phyloP scores from a whole-genome alignment of 805 yeast genomes.

The Danielia reshetovae region DNA sequence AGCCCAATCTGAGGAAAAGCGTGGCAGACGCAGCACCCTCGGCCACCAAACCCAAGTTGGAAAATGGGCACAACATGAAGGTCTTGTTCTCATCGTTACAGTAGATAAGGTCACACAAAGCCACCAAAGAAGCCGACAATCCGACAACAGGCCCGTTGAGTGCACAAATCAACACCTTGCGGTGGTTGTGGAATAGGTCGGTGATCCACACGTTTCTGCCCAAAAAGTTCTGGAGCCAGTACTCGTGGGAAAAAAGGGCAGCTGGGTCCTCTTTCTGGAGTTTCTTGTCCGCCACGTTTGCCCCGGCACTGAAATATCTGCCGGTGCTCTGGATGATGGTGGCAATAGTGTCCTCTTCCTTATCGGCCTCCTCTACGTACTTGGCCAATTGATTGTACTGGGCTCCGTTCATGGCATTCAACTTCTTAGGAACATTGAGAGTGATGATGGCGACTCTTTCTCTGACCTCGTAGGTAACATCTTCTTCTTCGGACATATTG shows the following conservation, averaged over 20 bases:
- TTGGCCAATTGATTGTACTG: slow-evolving; percentile 62
- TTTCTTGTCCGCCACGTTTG: slow-evolving; percentile 52
- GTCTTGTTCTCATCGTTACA: slow-evolving; percentile 55
- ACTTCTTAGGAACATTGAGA: slow-evolving; percentile 53
- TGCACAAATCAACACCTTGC: slow-evolving; percentile 66
- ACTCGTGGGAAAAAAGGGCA: slow-evolving; percentile 27
- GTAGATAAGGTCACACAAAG: slow-evolving; percentile 74
- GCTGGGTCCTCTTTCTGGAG: slow-evolving; percentile 25
- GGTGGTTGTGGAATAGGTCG: slow-evolving; percentile 63
- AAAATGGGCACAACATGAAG: slow-evolving; percentile 68
- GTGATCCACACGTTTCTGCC: slow-evolving; percentile 70
- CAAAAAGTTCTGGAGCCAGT: slow-evolving; percentile 57
- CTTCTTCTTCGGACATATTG: slow-evolving; percentile 19
- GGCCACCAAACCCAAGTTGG: slow-evolving; percentile 75
- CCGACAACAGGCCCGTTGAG: slow-evolving; percentile 89
- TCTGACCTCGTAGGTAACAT: slow-evolving; percentile 38
- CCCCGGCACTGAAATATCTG: slow-evolving; percentile 80
- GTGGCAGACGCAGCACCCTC: slow-evolving; percentile 78
- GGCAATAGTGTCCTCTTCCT: slow-evolving; percentile 53
- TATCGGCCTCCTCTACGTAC: slow-evolving; percentile 57
- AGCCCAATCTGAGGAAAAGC: slow-evolving; percentile 65
- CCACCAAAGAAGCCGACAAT: slow-evolving; percentile 65
- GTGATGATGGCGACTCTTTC: slow-evolving; percentile 59
- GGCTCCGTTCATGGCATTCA: slow-evolving; percentile 64
- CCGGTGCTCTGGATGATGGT: slow-evolving; percentile 73